phyloP scores from a whole-genome alignment of 306 rosid species.

The Argentina anserina region DNA sequence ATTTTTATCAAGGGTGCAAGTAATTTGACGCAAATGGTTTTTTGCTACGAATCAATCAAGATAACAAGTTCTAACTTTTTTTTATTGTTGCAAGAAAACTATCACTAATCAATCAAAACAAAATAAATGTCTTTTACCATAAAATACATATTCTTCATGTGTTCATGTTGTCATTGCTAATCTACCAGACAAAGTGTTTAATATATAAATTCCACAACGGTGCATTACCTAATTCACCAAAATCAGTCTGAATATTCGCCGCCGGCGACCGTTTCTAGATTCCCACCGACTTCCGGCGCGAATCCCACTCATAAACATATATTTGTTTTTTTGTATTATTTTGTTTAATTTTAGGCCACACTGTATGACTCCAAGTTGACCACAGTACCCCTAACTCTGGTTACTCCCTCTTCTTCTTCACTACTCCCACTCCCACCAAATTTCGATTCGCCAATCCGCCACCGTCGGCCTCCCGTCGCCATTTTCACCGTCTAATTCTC shows the following conservation, averaged over 20 bases:
- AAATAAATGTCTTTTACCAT: too few species aligned
- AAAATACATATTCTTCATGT: too few species aligned
- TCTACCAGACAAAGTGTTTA: too few species aligned
- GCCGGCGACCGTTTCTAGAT: neutral
- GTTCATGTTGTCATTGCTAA: too few species aligned
- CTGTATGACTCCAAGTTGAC: conserved; percentile 48
- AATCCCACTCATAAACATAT: neutral
- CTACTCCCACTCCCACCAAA: neutral
- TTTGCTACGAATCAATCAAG: too few species aligned
- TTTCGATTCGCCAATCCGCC: neutral
- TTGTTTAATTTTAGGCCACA: conserved; percentile 13
- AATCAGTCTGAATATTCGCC: neutral
- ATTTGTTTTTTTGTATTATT: neutral
- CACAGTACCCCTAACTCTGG: conserved; percentile 27
- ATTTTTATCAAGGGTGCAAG: too few species aligned
- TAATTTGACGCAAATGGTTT: too few species aligned
- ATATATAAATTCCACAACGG: too few species aligned
- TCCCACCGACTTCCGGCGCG: neutral
- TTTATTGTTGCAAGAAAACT: too few species aligned
- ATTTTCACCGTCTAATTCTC: neutral
- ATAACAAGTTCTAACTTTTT: too few species aligned
- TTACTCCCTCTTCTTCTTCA: conserved; percentile 9
- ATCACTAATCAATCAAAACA: too few species aligned
- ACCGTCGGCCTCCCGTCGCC: neutral
- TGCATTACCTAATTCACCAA: neutral